Evolutionary conservation across 805 yeast genomes (phyloP), one percentile per base, ranked within the genome.

Genomic region (Suhomyces sp.): DNA sequence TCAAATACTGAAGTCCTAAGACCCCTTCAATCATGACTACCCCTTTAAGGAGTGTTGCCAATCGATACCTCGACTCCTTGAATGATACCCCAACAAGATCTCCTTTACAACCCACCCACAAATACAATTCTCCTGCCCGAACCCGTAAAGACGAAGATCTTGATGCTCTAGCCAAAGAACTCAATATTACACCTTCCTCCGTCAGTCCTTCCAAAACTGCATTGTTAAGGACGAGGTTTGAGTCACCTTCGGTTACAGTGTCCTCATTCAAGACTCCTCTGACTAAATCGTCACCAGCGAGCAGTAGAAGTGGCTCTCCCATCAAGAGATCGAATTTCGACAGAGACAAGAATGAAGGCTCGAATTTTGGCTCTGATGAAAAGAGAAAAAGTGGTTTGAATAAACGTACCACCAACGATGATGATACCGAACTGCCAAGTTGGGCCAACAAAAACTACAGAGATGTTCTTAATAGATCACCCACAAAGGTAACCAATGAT

Each of bases 201-300:
- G 9, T 42, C 20, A 50, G 53, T 14, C 54, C 63, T 6, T 42
- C 49, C 14, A 58, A 55, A 28, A 48, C 57, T 4, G 58, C 52
- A 5, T 40, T 61, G 14, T 45, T 64, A 11, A 49, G 64, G 25
- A 44, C 63, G 4, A 53, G 56, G 25, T 68, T 60, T 37, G 71
- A 65, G 33, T 53, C 69, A 0, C 68, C 70, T 2, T 64, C 70
- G 9, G 72, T 65, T 1, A 68, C 72, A 0, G 64, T 68, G 4
- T 60, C 68, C 2, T 58, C 69, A 4, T 68, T 68, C 48, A 67
- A 65, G 39, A 49, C 58, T 12, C 60, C 68, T 1, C 48, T 49
- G 37, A 42, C 29, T 29, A 51, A 52, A 33, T 36, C 48, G 12
- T 40, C 61, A 9, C 39, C 52, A 9, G 39, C 46, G 10, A 47